Conservation (phyloP, 305 asterid genomes). For the Ilex paraguariensis region DNA sequence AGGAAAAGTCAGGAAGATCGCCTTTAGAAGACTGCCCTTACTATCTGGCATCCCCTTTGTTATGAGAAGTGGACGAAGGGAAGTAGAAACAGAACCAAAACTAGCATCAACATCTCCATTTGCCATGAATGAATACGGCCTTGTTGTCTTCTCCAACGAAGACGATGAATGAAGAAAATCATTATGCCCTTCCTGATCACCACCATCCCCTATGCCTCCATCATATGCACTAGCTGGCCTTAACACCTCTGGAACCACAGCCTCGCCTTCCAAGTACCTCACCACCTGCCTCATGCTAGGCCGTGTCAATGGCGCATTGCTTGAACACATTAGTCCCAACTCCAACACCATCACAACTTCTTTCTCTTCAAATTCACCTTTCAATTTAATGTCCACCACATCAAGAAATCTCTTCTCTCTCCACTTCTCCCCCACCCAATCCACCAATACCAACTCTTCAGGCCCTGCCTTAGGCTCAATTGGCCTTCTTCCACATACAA, state of each 20-base stretch:
- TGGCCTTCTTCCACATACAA: conserved; percentile 44
- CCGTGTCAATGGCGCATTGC: conserved; percentile 26
- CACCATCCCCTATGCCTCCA: not conserved
- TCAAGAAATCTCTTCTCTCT: conserved; percentile 19
- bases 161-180: not conserved
- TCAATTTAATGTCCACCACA: conserved; percentile 27
- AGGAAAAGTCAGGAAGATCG: too few species aligned
- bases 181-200: not conserved
- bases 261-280: conserved; percentile 46
- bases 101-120: too few species aligned
- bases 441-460: conserved; percentile 27
- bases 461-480: conserved; percentile 17
- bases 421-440: conserved; percentile 30
- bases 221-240: conserved; percentile 4
- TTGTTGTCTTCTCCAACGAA: too few species aligned
- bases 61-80: too few species aligned
- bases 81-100: too few species aligned
- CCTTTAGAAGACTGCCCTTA: too few species aligned
- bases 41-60: too few species aligned
- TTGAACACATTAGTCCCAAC: conserved; percentile 54
- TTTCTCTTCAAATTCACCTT: conserved; percentile 17
- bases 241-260: conserved; percentile 27
- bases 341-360: conserved; percentile 47
- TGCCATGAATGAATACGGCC: too few species aligned
- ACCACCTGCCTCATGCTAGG: conserved; percentile 53